Evolutionary conservation across 2,329 filamentous ascomycete genomes (phyloP).

Genomic region (Phialemoniopsis sp.): DNA sequence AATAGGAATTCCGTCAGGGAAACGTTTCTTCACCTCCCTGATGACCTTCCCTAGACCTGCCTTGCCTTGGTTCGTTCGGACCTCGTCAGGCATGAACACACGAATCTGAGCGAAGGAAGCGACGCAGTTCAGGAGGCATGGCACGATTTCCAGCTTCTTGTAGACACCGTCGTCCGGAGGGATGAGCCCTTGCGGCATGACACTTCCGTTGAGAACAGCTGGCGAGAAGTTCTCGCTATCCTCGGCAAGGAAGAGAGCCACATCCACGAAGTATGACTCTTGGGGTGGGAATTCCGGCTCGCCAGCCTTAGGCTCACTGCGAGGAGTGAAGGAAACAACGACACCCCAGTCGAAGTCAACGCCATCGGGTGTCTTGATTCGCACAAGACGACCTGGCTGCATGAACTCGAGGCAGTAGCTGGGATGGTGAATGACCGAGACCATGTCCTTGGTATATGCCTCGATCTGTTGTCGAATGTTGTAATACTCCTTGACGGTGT

Average conservation of each 20-base stretch:
- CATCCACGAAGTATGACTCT: conserved; percentile 78
- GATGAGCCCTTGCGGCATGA: conserved; percentile 53
- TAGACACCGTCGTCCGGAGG: conserved; percentile 60
- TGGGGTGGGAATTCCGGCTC: conserved; percentile 68
- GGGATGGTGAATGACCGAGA: conserved; percentile 86
- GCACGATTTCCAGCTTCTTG: conserved; percentile 75
- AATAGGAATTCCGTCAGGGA: conserved; percentile 86
- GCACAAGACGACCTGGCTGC: conserved; percentile 81
- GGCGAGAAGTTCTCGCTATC: conserved; percentile 41
- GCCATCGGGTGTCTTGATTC: conserved; percentile 71
- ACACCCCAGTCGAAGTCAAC: conserved; percentile 94
- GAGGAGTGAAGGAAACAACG: conserved; percentile 67
- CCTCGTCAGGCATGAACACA: conserved; percentile 76
- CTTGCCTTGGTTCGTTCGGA: conserved; percentile 62
- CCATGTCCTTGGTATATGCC: conserved; percentile 82
- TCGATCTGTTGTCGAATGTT: conserved; percentile 81
- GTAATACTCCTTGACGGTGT: conserved; percentile 90
- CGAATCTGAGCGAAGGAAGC: conserved; percentile 81
- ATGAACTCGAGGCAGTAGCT: conserved; percentile 81
- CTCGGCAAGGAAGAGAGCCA: conserved; percentile 61
- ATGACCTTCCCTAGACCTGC: conserved; percentile 66
- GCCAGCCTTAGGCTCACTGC: conserved; percentile 62
- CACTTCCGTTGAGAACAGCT: conserved; percentile 29
- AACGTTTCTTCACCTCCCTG: conserved; percentile 77
- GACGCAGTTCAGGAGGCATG: conserved; percentile 80